Conservation (phyloP, 129 eudicot species). For the Escallonia rubra region DNA sequence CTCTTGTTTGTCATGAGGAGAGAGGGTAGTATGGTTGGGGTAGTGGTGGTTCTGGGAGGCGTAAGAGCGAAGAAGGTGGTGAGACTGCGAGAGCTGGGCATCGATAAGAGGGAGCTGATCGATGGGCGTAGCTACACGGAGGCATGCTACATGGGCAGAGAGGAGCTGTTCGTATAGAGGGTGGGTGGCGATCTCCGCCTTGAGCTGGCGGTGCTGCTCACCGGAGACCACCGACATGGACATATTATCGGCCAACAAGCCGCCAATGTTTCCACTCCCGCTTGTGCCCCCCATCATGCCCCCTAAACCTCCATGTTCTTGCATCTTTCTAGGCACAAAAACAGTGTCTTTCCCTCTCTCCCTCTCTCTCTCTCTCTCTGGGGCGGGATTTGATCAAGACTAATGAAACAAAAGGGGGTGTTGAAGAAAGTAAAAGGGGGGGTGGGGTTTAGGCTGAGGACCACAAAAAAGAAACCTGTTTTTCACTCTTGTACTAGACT, state of each 20-base stretch:
- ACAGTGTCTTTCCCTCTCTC: background rate
- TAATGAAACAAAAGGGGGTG: conserved; percentile 39
- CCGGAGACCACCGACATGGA: conserved; percentile 21
- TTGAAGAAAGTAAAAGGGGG: conserved; percentile 21
- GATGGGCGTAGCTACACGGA: conserved; percentile 86
- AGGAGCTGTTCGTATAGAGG: conserved; percentile 85
- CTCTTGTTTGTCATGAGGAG: conserved; percentile 78
- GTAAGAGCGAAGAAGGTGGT: conserved; percentile 57
- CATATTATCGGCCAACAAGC: conserved; percentile 20
- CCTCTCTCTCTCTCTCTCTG: background rate
- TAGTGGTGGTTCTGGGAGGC: conserved; percentile 35
- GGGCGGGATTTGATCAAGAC: conserved; percentile 2
- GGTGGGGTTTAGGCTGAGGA: conserved; percentile 41
- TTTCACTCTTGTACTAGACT: background rate
- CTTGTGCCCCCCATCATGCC: conserved; percentile 49
- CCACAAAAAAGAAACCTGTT: conserved; percentile 29
- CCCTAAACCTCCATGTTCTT: conserved; percentile 46
- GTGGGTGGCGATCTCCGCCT: conserved; percentile 80
- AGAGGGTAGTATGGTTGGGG: conserved; percentile 24
- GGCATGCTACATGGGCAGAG: conserved; percentile 80
- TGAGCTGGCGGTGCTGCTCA: conserved; percentile 45
- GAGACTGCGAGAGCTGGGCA: conserved; percentile 72
- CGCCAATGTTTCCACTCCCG: conserved; percentile 34
- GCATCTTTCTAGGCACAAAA: conserved; percentile 30
- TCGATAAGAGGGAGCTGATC: conserved; percentile 85